Evolutionary conservation across 331 rosid species (phyloP).

Genomic region (Quercus phellos): DNA sequence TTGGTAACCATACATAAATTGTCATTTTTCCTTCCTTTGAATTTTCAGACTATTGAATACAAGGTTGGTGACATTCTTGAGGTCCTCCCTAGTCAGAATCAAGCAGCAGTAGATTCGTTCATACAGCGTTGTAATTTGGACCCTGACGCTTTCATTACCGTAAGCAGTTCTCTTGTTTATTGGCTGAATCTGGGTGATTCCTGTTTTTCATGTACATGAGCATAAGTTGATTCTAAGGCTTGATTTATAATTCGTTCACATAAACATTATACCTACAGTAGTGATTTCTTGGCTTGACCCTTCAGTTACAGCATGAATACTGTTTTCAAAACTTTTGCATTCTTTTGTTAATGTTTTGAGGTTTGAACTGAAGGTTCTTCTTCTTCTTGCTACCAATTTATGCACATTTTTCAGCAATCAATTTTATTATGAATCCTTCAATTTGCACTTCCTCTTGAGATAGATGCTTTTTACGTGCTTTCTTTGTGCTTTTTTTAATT

Average conservation of each 20-base stretch:
- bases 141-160: constrained; percentile 72
- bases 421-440: background rate
- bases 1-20: background rate
- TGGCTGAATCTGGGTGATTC: background rate
- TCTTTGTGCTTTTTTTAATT: background rate
- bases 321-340: background rate
- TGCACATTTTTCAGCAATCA: background rate
- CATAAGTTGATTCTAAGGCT: background rate
- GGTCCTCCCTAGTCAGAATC: constrained; percentile 76
- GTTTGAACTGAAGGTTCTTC: background rate
- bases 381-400: background rate
- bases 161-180: constrained; percentile 35
- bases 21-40: constrained; percentile 5
- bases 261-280: background rate
- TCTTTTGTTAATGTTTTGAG: background rate
- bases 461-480: background rate
- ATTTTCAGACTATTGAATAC: constrained; percentile 52
- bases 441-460: background rate
- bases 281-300: background rate
- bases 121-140: constrained; percentile 66
- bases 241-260: background rate
- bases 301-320: background rate
- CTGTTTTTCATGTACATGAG: background rate
- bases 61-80: constrained; percentile 74
- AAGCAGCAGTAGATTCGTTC: constrained; percentile 65